Percentiles rank a stretch among this genome's conserved stretches.
These are phyloP conservation scores for Metarhizium humberi DNA, from an alignment of 2,329 filamentous ascomycete genomes.

Conservation along the genomic window DNA sequence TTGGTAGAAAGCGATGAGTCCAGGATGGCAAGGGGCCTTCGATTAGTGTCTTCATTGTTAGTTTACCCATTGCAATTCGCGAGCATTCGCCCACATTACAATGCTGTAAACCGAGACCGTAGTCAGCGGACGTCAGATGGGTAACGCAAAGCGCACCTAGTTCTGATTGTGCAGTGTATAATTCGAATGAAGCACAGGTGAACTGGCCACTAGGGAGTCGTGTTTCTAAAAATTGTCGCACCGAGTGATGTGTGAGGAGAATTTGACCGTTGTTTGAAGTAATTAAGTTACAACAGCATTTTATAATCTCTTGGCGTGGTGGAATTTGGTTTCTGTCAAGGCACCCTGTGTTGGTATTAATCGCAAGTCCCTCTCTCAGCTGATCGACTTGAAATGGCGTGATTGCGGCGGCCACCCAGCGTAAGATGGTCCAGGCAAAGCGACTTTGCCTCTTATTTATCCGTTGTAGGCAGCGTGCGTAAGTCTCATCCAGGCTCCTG, in stretches of 20 bases:
- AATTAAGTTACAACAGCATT: neutral
- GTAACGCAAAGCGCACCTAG: neutral
- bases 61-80: neutral
- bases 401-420: neutral
- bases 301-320: neutral
- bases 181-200: neutral
- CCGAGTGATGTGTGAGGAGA: neutral
- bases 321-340: neutral
- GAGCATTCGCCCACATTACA: neutral
- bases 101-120: neutral
- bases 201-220: neutral
- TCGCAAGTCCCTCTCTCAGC: constrained; percentile 1
- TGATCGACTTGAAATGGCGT: neutral
- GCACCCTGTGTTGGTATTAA: neutral
- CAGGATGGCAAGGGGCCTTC: neutral
- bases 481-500: neutral
- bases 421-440: neutral
- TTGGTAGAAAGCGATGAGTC: neutral
- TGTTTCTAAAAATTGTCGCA: neutral
- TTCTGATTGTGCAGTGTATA: neutral
- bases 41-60: neutral
- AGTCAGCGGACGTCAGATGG: neutral
- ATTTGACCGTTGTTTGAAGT: neutral
- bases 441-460: neutral
- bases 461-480: neutral